Conservation (phyloP, 192 early-diverging fungal species). For the Coemansia reversa region DNA sequence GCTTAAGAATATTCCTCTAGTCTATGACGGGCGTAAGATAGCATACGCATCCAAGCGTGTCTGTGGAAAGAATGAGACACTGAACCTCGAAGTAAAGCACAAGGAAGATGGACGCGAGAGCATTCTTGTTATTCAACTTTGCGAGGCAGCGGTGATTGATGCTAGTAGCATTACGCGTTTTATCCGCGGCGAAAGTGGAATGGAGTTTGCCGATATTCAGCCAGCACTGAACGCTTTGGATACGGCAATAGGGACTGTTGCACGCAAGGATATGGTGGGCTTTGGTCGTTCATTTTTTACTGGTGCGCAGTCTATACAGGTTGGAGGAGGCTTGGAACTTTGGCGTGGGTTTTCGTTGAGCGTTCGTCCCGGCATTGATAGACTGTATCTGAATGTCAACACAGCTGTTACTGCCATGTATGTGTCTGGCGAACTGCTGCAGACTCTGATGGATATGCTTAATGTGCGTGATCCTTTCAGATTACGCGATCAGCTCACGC, state of each 20-base stretch:
- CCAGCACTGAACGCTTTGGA: slow-evolving; percentile 71
- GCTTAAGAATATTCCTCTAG: slow-evolving; percentile 61
- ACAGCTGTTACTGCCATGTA: slow-evolving; percentile 70
- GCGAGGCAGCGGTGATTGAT: slow-evolving; percentile 59
- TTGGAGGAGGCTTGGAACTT: slow-evolving; percentile 76
- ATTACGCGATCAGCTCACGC: slow-evolving; percentile 25
- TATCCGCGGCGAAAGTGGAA: slow-evolving; percentile 15
- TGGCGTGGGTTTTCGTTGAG: slow-evolving; percentile 95
- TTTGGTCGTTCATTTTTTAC: slow-evolving; percentile 92
- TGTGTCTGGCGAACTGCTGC: slow-evolving; percentile 65
- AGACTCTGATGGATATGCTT: slow-evolving; percentile 69
- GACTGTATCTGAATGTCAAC: slow-evolving; percentile 74
- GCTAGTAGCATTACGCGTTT: slow-evolving; percentile 44
- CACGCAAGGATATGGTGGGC: slow-evolving; percentile 71
- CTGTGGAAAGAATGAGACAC: slow-evolving; percentile 63
- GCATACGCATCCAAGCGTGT: slow-evolving; percentile 78
- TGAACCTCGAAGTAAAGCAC: slow-evolving; percentile 57
- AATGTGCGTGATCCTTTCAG: slow-evolving; percentile 49
- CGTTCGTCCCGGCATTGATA: slow-evolving; percentile 72
- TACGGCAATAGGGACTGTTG: slow-evolving; percentile 76
- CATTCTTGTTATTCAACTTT: slow-evolving; percentile 59
- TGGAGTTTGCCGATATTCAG: slow-evolving; percentile 25
- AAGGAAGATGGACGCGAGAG: slow-evolving; percentile 43
- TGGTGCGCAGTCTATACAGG: slow-evolving; percentile 52
- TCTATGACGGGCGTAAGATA: slow-evolving; percentile 85